Conservation (phyloP, 2,329 filamentous ascomycete genomes). For the Aspergillus sp. region DNA sequence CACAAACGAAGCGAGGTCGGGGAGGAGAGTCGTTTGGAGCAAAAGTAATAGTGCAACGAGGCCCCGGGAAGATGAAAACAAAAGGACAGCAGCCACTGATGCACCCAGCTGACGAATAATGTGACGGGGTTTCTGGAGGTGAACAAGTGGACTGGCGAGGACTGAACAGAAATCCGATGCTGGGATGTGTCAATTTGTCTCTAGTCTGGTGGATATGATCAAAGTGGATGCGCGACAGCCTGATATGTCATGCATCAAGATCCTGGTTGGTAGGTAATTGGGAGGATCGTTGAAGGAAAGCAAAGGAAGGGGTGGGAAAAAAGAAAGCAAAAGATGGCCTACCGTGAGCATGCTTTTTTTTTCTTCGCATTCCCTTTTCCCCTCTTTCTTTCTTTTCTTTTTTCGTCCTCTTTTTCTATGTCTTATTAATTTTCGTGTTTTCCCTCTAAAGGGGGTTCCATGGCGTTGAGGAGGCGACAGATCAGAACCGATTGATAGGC, state of each 20-base stretch:
- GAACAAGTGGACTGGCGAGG: neutral
- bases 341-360: neutral
- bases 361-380: neutral
- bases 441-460: neutral
- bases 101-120: neutral
- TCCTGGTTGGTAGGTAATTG: constrained; percentile 5
- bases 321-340: neutral
- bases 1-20: neutral
- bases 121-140: neutral
- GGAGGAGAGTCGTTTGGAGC: neutral
- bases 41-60: neutral
- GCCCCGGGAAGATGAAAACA: neutral
- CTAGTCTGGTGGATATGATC: constrained; percentile 13
- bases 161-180: constrained; percentile 4
- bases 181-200: constrained; percentile 21
- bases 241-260: constrained; percentile 25
- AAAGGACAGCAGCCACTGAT: neutral
- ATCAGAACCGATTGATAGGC: neutral
- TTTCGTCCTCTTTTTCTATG: neutral
- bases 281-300: neutral
- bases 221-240: constrained; percentile 11
- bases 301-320: constrained; percentile 1
- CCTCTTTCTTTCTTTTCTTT: neutral
- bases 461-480: neutral
- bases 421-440: neutral